Evolutionary conservation across 2,329 filamentous ascomycete species (phyloP).

Genomic region (Aspergillus novoparasiticus): DNA sequence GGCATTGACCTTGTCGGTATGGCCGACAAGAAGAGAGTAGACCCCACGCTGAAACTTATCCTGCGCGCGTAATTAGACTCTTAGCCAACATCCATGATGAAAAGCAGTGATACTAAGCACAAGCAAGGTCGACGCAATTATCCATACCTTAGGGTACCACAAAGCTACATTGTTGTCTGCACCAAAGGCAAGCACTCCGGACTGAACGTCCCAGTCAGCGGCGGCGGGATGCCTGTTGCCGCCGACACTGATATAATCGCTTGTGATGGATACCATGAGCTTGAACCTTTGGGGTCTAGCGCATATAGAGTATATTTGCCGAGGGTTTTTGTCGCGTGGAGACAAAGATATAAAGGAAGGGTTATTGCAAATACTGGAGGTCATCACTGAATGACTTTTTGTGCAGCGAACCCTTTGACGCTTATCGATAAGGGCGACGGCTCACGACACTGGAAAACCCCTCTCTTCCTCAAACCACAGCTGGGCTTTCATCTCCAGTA

Average conservation of each 20-base stretch:
- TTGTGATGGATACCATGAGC: constrained; percentile 41
- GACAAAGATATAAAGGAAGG: background rate
- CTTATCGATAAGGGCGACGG: constrained; percentile 44
- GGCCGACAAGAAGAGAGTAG: constrained; percentile 68
- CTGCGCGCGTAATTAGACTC: constrained; percentile 31
- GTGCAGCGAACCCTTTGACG: constrained; percentile 18
- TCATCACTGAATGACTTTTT: constrained; percentile 23
- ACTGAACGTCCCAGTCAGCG: constrained; percentile 78
- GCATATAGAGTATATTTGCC: background rate
- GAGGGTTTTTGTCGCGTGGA: background rate
- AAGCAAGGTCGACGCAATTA: background rate
- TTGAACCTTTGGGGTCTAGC: background rate
- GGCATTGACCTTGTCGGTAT: constrained; percentile 78
- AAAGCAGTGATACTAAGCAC: background rate
- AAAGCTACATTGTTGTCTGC: constrained; percentile 85
- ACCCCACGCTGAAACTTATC: constrained; percentile 60
- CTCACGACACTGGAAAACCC: constrained; percentile 15
- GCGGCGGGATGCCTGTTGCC: constrained; percentile 88
- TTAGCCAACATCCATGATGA: background rate
- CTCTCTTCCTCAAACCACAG: constrained; percentile 12
- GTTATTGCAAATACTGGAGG: constrained; percentile 5
- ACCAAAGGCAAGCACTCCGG: constrained; percentile 80
- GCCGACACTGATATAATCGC: constrained; percentile 70
- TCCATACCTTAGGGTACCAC: constrained; percentile 76
- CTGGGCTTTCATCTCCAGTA: background rate